A percentile compares a stretch with the other conserved stretches of the same genome.
These are phyloP conservation scores for Aspergillus awamori DNA, from an alignment of 2,329 filamentous ascomycete species.

Conservation along the genomic window DNA sequence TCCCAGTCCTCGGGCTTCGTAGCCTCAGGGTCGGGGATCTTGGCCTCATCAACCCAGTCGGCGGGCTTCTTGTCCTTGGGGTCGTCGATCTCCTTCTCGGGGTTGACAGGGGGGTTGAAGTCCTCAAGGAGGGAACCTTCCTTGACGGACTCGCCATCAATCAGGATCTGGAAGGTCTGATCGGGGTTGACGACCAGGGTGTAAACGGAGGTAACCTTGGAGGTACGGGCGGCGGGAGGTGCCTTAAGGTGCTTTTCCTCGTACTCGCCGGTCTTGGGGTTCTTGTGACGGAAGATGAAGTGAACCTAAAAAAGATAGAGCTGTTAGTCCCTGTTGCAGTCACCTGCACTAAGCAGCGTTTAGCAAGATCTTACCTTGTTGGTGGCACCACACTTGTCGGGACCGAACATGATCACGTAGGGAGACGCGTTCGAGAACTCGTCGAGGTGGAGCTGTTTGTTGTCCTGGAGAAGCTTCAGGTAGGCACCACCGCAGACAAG, in stretches of 20 bases:
- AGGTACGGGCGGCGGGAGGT: slow-evolving; percentile 81
- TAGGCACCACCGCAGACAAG: slow-evolving; percentile 98
- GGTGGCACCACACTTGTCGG: slow-evolving; percentile 97
- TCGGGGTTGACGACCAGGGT: slow-evolving; percentile 95
- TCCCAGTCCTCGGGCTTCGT: slow-evolving; percentile 99
- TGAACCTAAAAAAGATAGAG: slow-evolving; percentile 54
- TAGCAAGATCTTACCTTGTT: slow-evolving; percentile 74
- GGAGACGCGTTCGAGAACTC: slow-evolving; percentile 98
- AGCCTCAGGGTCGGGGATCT: slow-evolving; percentile 88
- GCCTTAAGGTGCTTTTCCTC: slow-evolving; percentile 97
- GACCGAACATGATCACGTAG: slow-evolving; percentile 99
- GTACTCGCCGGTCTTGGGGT: slow-evolving; percentile 99
- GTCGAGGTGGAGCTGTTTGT: slow-evolving; percentile 92
- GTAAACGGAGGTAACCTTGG: slow-evolving; percentile 93
- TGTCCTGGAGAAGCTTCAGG: slow-evolving; percentile 97
- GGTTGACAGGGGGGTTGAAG: slow-evolving; percentile 93
- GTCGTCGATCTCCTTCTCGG: slow-evolving; percentile 91
- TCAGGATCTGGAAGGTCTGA: slow-evolving; percentile 90
- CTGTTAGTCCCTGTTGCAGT: slow-evolving; percentile 11
- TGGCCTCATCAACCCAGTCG: slow-evolving; percentile 91
- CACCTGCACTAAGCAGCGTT: background rate
- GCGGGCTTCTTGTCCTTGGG: slow-evolving; percentile 90
- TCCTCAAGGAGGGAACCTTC: slow-evolving; percentile 90
- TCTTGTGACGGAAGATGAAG: slow-evolving; percentile 99
- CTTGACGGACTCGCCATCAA: slow-evolving; percentile 87